Evolutionary conservation across 805 yeast species (phyloP), one percentile per base, ranked within the genome.

Genomic region (Groenewaldozyma salmanticensis): DNA sequence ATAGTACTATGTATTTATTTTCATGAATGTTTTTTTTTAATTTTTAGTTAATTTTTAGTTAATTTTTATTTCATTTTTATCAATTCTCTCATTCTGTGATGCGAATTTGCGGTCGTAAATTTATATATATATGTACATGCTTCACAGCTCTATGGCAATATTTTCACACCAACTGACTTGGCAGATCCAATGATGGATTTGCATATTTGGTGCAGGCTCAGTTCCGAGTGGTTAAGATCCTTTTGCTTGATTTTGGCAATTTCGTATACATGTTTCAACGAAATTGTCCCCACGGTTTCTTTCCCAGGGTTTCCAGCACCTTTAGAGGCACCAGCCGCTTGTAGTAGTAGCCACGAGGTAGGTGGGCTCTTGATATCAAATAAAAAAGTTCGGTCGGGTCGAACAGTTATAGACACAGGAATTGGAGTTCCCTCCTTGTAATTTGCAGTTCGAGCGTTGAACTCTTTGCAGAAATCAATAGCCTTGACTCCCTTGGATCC

Each of bases 401-500:
- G 81, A 31, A 92, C 87, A 0, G 80, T 80, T 38, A 92, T 72
- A 32, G 81, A 62, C 34, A 83, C 88, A 0, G 98, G 98, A 35
- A 90, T 74, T 11, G 98, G 98, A 1, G 76, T 75, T 34, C 95
- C 96, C 13, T 94, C 86, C 40, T 73, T 73, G 57, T 75, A 81
- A 50, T 79, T 78, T 5, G 95, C 94, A 9, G 97, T 87, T 61
- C 95, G 79, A 20, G 98, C 98, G 60, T 92, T 92, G 70, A 92
- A 92, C 60, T 92, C 97, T 63, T 92, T 92, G 67, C 97, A 90
- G 57, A 92, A 92, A 62, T 92, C 98, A 56, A 92, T 92, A 48
- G 97, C 97, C 60, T 92, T 92, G 36, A 92, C 94, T 70, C 98
- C 98, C 62, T 90, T 90, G 45, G 97, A 90, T 51, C 98, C 98